These are phyloP conservation scores for Sporothrix brunneoviolacea DNA, from an alignment of 2,329 filamentous ascomycete species.

Conservation along the genomic window DNA sequence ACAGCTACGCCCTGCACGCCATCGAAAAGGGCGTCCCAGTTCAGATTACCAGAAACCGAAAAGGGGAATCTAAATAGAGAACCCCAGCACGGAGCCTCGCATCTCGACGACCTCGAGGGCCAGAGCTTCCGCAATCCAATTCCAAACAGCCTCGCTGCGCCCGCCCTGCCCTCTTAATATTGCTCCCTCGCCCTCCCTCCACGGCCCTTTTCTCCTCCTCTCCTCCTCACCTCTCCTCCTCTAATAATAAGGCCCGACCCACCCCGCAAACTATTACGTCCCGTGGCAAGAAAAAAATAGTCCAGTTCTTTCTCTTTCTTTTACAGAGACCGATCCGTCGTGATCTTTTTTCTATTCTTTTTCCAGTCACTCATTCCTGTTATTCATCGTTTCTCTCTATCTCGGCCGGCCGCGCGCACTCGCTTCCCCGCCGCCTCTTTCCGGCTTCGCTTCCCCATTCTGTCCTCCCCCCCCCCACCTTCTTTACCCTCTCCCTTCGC, in stretches of 20 bases:
- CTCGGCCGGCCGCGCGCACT: not conserved
- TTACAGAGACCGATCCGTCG: not conserved
- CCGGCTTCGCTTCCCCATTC: not conserved
- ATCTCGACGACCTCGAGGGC: constrained; percentile 5
- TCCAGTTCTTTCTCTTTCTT: constrained; percentile 8
- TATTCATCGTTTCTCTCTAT: constrained; percentile 9
- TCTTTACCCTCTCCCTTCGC: constrained; percentile 5
- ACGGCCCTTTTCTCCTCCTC: not conserved
- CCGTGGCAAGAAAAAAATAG: constrained; percentile 13
- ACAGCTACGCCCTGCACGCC: too few species aligned
- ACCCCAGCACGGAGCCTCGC: constrained; percentile 5
- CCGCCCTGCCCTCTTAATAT: not conserved
- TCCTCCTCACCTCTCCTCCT: not conserved
- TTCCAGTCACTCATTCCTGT: constrained; percentile 7
- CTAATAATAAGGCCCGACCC: constrained; percentile 15
- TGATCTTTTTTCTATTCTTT: constrained; percentile 8
- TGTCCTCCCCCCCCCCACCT: constrained; percentile 2
- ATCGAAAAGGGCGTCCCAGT: too few species aligned
- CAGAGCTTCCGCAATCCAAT: too few species aligned
- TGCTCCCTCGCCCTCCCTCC: too few species aligned
- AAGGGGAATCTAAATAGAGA: not conserved
- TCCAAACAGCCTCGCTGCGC: constrained; percentile 3
- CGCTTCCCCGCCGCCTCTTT: not conserved
- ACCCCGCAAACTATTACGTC: constrained; percentile 14
- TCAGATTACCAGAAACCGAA: not conserved